These are phyloP conservation scores for Geotrichum fermentans DNA, from an alignment of 1,139 yeast species.

Conservation along the genomic window DNA sequence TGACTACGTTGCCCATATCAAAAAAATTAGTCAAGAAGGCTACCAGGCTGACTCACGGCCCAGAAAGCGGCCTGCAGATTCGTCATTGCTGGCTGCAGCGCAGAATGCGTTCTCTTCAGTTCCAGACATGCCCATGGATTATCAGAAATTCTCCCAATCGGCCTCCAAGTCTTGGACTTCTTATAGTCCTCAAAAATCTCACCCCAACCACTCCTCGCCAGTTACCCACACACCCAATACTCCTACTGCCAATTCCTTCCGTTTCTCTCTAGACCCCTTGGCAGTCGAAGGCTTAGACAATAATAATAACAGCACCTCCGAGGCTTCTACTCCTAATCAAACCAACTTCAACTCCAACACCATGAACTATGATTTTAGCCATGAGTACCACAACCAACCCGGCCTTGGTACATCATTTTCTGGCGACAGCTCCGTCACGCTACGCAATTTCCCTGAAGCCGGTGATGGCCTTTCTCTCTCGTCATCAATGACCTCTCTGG, in stretches of 20 bases:
- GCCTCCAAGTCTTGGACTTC: not conserved
- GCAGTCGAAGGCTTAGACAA: conserved; percentile 36
- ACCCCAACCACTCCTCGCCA: conserved; percentile 17
- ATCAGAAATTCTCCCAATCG: conserved; percentile 8
- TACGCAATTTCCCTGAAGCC: conserved; percentile 1
- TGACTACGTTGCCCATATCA: conserved; percentile 64
- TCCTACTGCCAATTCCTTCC: conserved; percentile 26
- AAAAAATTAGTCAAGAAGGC: conserved; percentile 49
- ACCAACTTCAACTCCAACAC: not conserved
- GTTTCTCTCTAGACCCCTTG: conserved; percentile 35
- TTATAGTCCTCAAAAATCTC: conserved; percentile 15
- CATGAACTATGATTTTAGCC: not conserved
- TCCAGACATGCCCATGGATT: conserved; percentile 6
- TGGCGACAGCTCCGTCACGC: conserved; percentile 10
- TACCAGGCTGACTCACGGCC: conserved; percentile 14
- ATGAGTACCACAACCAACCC: not conserved
- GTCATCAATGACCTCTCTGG: conserved; percentile 16
- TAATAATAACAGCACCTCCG: not conserved
- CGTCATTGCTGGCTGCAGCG: conserved; percentile 5
- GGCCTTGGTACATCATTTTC: not conserved
- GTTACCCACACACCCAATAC: conserved; percentile 17
- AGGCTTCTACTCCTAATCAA: conserved; percentile 12
- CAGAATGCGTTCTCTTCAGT: conserved; percentile 3
- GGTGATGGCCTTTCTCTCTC: conserved; percentile 10
- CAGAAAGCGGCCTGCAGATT: conserved; percentile 15